Evolutionary conservation across 2,329 filamentous ascomycete genomes (phyloP), one percentile per base, ranked within the genome.

Genomic region (Cytospora piceicola): DNA sequence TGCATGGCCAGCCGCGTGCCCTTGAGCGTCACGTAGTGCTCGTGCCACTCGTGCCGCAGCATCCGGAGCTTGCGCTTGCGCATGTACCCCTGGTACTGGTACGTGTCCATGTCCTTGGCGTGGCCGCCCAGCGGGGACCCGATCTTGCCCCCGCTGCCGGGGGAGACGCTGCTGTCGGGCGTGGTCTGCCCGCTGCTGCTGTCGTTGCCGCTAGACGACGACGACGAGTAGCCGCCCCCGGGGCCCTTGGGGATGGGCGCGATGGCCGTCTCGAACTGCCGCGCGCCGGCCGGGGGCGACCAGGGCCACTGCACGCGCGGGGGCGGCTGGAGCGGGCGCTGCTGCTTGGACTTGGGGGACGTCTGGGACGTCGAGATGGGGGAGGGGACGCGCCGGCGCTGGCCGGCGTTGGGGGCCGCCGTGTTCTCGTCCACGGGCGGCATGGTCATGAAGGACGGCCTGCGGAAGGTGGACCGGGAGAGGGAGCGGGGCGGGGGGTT

Each of bases 31-130:
- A 95, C 96, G 80, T 94, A 95, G 71, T 93, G 90, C 75, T 96
- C 92, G 73, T 93, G 88, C 94, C 94, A 97, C 80, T 97, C 94
- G 77, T 96, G 92, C 53, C 93, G 91, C 67, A 97, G 86, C 82
- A 97, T 88, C 73, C 88, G 89, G 39, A 90, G 96, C 80, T 93
- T 93, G 74, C 94, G 92, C 83, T 96, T 97, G 83, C 93, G 94
- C 88, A 99, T 96, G 77, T 89, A 93, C 1, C 95, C 95, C 58
- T 91, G 87, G 77, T 94, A 92, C 39, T 87, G 86, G 69, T 90
- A 78, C 64, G 87, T 86, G 61, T 83, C 79, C 59, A 76, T 73
- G 66, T 77, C 76, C 27, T 76, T 75, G 72, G 64, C 58, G 58
- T 67, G 54, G 49, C 64, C 65, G 12, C 63, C 67, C 49, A 68